A percentile compares a stretch with the other conserved stretches of the same genome.
Evolutionary conservation across 805 yeast species (phyloP).

Genomic region (Hanseniaspora mollemarum): DNA sequence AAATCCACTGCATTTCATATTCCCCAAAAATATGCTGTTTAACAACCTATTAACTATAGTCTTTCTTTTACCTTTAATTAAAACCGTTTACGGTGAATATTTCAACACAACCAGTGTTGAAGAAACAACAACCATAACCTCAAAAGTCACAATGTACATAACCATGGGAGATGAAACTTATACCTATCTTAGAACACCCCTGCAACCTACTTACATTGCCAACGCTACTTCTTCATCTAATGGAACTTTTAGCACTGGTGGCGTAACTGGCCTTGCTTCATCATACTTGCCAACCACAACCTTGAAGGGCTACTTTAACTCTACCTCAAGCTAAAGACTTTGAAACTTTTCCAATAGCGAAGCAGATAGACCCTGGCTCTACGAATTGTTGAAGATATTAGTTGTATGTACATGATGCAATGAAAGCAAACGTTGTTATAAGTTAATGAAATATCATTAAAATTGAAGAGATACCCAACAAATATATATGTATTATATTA

Average conservation of each 20-base stretch:
- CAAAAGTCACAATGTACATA: slow-evolving; percentile 13
- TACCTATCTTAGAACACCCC: slow-evolving; percentile 14
- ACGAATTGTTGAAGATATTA: too few species aligned
- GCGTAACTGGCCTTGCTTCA: slow-evolving; percentile 18
- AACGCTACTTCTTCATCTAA: background rate
- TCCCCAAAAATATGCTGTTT: background rate
- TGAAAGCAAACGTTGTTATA: too few species aligned
- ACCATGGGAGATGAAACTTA: slow-evolving; percentile 13
- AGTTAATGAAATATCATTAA: too few species aligned
- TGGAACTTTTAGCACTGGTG: slow-evolving; percentile 10
- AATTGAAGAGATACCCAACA: too few species aligned
- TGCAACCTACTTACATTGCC: slow-evolving; percentile 14
- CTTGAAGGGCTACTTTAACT: background rate
- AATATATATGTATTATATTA: too few species aligned
- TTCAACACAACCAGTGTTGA: slow-evolving; percentile 18
- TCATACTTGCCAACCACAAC: slow-evolving; percentile 1
- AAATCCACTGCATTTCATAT: background rate
- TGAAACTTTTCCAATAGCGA: too few species aligned
- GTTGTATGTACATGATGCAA: too few species aligned
- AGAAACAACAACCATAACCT: slow-evolving; percentile 10
- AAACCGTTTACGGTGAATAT: slow-evolving; percentile 9
- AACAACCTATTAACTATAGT: slow-evolving; percentile 7
- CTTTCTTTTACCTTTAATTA: slow-evolving; percentile 3
- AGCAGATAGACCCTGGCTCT: too few species aligned
- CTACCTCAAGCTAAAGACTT: too few species aligned